Evolutionary conservation across 2,329 filamentous ascomycete species (phyloP).

Genomic region (Lasiodiplodia sp.): DNA sequence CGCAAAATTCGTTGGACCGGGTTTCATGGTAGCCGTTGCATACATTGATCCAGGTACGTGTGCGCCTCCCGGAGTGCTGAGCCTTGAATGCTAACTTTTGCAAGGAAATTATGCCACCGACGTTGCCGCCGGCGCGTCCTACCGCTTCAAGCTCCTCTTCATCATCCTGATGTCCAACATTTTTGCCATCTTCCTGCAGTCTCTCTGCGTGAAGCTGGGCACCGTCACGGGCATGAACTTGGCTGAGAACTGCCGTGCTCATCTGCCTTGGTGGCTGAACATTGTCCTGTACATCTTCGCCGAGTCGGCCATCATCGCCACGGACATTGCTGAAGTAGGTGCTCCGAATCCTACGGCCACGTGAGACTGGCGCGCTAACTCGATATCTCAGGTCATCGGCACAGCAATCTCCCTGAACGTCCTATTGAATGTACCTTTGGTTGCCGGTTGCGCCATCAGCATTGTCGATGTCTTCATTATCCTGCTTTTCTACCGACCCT

Average conservation of each 20-base stretch:
- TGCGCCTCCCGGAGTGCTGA: not conserved
- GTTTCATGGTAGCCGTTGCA: constrained; percentile 65
- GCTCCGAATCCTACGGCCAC: not conserved
- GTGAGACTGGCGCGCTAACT: not conserved
- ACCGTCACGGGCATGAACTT: constrained; percentile 59
- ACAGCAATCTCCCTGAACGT: constrained; percentile 65
- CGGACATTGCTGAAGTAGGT: constrained; percentile 63
- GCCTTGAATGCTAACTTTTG: not conserved
- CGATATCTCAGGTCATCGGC: constrained; percentile 55
- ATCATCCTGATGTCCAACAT: constrained; percentile 73
- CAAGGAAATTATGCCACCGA: constrained; percentile 74
- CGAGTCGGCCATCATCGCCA: constrained; percentile 65
- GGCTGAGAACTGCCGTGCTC: constrained; percentile 56
- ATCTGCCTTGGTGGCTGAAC: constrained; percentile 63
- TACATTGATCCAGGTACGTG: constrained; percentile 57
- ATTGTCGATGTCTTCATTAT: constrained; percentile 64
- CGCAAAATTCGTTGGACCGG: constrained; percentile 68
- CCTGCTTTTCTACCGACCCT: constrained; percentile 62
- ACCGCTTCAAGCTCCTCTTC: constrained; percentile 71
- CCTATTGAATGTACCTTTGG: constrained; percentile 60
- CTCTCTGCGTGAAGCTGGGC: constrained; percentile 67
- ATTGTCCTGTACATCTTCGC: constrained; percentile 62
- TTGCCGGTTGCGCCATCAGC: constrained; percentile 65
- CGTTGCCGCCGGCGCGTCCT: constrained; percentile 71
- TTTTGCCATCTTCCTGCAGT: constrained; percentile 75